Evolutionary conservation across 2,329 filamentous ascomycete species (phyloP), one percentile per base, ranked within the genome.

Genomic region (Talaromyces sp.): DNA sequence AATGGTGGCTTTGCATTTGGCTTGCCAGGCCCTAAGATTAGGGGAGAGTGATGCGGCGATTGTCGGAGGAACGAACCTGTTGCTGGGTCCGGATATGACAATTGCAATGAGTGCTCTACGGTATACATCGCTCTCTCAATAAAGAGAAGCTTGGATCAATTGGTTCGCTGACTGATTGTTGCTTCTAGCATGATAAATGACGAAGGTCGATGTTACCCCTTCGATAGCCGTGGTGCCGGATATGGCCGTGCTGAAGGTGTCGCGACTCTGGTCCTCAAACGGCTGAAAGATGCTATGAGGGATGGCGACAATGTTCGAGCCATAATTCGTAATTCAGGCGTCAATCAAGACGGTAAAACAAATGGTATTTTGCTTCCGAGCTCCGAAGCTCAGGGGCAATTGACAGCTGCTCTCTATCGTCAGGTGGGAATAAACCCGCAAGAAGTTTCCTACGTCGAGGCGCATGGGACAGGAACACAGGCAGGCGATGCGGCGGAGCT

Each of bases 361-460:
- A 19, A 54, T 13, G 72, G 71, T 22, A 68, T 76, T 2, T 74
- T 74, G 8, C 69, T 75, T 64, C 76, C 76, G 1, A 75, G 67
- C 49, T 43, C 61, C 62, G 8, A 68, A 5, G 77, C 80, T 68
- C 60, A 64, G 2, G 67, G 69, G 10, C 19, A 47, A 45, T 45
- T 45, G 40, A 45, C 40, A 11, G n/a, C 40, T 45, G n/a, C 40
- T 45, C 40, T 45, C n/a, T 45, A 45, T 45, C 10, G 75, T 76
- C 40, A 75, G 76, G 1, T 72, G 81, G 4, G 71, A 0, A 53
- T 58, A 15, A 64, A 68, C 40, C 61, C 68, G 1, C 34, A 61
- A 2, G 90, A 93, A 68, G 85, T 96, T 59, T 88, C 88, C 76
- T 95, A 94, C 66, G 78, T 81, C 29, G 74, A 81, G 47, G 74